Evolutionary conservation across 2,329 filamentous ascomycete genomes (phyloP).

Genomic region (Botrytis medusae): DNA sequence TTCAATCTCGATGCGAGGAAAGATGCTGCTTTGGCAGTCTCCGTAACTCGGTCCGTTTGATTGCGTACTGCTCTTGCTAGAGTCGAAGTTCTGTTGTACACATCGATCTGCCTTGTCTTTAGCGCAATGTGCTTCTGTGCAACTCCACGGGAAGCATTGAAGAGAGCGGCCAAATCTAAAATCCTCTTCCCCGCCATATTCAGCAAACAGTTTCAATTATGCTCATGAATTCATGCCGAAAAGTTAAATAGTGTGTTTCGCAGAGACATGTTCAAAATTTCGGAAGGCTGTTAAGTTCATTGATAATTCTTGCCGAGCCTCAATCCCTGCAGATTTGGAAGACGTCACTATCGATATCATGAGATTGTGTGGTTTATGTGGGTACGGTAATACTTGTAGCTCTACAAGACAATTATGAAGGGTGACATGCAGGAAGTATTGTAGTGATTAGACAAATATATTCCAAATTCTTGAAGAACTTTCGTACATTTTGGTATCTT

Average conservation of each 20-base stretch:
- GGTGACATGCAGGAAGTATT: neutral
- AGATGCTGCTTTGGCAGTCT: conserved; percentile 60
- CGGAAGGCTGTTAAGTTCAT: neutral
- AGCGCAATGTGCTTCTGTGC: conserved; percentile 62
- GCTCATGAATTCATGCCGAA: conserved; percentile 29
- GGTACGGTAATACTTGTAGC: neutral
- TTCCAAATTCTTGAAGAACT: too few relatives aligned
- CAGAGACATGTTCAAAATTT: neutral
- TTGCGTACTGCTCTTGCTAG: conserved; percentile 61
- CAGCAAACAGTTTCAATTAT: conserved; percentile 14
- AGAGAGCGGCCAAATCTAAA: conserved; percentile 69
- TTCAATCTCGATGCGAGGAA: conserved; percentile 58
- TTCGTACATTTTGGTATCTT: neutral
- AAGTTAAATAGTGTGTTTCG: neutral
- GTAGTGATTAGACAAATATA: neutral
- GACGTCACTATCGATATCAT: conserved; percentile 5
- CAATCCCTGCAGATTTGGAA: conserved; percentile 12
- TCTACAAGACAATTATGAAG: neutral
- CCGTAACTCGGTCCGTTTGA: conserved; percentile 60
- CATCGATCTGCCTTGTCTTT: conserved; percentile 57
- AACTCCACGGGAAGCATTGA: conserved; percentile 68
- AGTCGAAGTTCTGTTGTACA: conserved; percentile 63
- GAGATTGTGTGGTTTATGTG: neutral
- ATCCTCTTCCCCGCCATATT: conserved; percentile 60
- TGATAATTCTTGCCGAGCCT: conserved; percentile 11